Evolutionary conservation across 2,329 filamentous ascomycete genomes (phyloP).

Genomic region (Pseudomassariella vexata): DNA sequence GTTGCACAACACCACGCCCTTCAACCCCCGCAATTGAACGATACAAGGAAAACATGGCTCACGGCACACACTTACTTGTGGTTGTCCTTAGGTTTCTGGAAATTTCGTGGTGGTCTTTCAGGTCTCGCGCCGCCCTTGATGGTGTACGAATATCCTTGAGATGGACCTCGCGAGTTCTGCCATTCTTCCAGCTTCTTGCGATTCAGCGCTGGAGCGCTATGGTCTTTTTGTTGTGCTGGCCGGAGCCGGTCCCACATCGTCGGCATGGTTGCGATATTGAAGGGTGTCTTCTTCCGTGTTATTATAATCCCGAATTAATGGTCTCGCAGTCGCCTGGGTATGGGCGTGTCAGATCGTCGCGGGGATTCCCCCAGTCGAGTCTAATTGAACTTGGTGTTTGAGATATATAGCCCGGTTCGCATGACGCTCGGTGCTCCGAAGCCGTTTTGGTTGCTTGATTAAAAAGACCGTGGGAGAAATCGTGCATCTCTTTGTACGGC

Average conservation of each 20-base stretch:
- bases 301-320: not conserved
- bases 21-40: no score
- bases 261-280: conserved; percentile 5
- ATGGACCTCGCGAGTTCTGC: conserved; percentile 19
- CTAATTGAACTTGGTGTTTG: no score
- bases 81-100: not conserved
- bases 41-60: no score
- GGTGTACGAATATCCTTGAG: conserved; percentile 11
- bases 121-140: conserved; percentile 8
- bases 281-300: not conserved
- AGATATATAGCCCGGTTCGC: no score
- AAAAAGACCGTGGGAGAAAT: no score
- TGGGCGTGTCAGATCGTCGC: conserved; percentile 9
- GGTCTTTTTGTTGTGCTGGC: conserved; percentile 17
- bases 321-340: not conserved
- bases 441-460: no score
- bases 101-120: conserved; percentile 4
- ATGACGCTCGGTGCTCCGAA: no score
- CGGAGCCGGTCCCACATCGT: conserved; percentile 32
- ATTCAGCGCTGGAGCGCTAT: conserved; percentile 12
- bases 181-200: conserved; percentile 25
- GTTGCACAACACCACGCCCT: no score
- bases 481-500: no score
- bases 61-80: no score
- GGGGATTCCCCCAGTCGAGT: no score